These are phyloP conservation scores for Silybum marianum DNA, from an alignment of 129 eudicot species.

Conservation along the genomic window DNA sequence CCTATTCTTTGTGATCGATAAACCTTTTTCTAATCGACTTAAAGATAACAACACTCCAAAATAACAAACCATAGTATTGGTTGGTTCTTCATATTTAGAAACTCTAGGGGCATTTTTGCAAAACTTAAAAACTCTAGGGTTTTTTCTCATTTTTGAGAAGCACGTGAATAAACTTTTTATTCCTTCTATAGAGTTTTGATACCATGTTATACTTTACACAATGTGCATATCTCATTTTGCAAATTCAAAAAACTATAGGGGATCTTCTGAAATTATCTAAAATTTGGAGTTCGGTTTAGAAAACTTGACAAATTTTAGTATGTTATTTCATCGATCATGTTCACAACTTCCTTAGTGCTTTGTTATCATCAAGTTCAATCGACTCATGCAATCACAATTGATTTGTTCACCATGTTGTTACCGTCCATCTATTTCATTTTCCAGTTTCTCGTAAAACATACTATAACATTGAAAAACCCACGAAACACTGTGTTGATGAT, in stretches of 20 bases:
- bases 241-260: no score
- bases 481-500: background rate
- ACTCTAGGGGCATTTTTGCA: background rate
- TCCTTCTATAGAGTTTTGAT: no score
- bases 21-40: background rate
- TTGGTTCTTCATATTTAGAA: background rate
- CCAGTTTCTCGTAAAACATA: background rate
- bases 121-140: no score
- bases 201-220: no score
- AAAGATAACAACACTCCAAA: background rate
- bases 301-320: no score
- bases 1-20: background rate
- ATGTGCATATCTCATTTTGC: no score
- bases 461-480: background rate
- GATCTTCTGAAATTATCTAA: no score
- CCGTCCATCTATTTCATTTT: background rate
- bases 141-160: no score
- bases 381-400: background rate
- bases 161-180: no score
- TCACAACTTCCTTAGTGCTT: background rate
- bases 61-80: background rate
- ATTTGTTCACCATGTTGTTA: background rate
- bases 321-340: no score
- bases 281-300: no score
- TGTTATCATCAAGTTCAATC: background rate